Evolutionary conservation across 148 eudicot species (phyloP).

Genomic region (Chenopodium berlandieri): DNA sequence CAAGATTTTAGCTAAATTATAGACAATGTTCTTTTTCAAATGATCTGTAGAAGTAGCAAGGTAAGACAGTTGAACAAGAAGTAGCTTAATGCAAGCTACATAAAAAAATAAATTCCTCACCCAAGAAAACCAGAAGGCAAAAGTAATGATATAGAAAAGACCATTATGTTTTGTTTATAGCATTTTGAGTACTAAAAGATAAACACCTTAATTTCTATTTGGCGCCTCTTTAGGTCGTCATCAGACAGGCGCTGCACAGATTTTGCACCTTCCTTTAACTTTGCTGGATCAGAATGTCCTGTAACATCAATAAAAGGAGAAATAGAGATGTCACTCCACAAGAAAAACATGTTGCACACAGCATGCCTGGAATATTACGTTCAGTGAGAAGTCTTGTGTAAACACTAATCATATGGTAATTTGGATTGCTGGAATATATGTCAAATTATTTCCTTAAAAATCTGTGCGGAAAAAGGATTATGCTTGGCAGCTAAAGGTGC

Average conservation of each 20-base stretch:
- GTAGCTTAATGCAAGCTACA: neutral
- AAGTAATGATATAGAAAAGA: neutral
- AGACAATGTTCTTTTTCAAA: neutral
- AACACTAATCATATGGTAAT: neutral
- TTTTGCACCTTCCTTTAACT: slow-evolving; percentile 67
- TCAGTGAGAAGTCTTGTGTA: neutral
- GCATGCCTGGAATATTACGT: slow-evolving; percentile 7
- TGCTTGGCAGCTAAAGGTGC: neutral
- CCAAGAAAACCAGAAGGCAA: neutral
- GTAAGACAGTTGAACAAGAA: neutral
- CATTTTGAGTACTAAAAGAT: neutral
- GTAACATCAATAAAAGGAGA: slow-evolving; percentile 16
- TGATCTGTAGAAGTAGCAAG: neutral
- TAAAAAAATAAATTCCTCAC: neutral
- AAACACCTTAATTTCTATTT: slow-evolving; percentile 66
- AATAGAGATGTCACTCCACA: slow-evolving; percentile 16
- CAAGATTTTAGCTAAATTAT: neutral
- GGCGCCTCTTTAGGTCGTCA: slow-evolving; percentile 69
- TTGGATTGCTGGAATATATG: neutral
- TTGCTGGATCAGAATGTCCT: slow-evolving; percentile 92
- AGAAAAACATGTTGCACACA: neutral
- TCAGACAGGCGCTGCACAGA: slow-evolving; percentile 57
- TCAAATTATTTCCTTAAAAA: neutral
- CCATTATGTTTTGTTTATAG: neutral
- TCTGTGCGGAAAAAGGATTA: neutral